Conservation (phyloP, 148 eudicot genomes). For the Bassia scoparia region DNA sequence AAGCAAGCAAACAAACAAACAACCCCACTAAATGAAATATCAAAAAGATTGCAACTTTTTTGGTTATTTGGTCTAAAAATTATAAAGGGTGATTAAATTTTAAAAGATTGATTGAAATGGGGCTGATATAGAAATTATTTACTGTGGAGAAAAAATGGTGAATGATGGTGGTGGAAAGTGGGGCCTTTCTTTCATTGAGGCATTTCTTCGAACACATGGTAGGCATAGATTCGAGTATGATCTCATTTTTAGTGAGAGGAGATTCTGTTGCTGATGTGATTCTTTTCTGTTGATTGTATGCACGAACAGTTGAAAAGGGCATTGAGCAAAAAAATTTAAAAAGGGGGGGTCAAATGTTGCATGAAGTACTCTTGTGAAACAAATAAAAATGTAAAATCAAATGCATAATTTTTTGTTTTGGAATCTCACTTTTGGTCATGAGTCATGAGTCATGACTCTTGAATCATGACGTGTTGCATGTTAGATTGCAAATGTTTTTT, state of each 20-base stretch:
- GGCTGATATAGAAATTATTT: conserved; percentile 16
- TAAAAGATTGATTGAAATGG: conserved; percentile 5
- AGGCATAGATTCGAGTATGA: conserved; percentile 32
- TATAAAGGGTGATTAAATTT: not conserved
- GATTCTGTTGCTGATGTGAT: conserved; percentile 20
- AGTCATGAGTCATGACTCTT: no score
- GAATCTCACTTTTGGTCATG: not conserved
- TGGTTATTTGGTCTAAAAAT: not conserved
- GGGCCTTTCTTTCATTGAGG: conserved; percentile 31
- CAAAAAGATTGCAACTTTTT: no score
- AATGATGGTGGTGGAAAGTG: conserved; percentile 22
- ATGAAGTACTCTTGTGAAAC: not conserved
- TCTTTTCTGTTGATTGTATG: conserved; percentile 3
- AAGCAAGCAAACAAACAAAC: not conserved
- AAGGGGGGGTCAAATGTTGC: conserved; percentile 6
- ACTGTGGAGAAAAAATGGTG: conserved; percentile 15
- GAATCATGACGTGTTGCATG: no score
- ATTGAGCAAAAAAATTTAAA: not conserved
- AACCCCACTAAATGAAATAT: not conserved
- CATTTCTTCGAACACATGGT: conserved; percentile 44
- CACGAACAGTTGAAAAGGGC: conserved; percentile 2
- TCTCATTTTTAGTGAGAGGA: conserved; percentile 1
- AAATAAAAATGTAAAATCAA: not conserved
- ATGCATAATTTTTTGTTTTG: not conserved
- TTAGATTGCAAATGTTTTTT: no score